Evolutionary conservation across 2,329 filamentous ascomycete species (phyloP), one percentile per base, ranked within the genome.

Genomic region (Cytospora paraplurivora): DNA sequence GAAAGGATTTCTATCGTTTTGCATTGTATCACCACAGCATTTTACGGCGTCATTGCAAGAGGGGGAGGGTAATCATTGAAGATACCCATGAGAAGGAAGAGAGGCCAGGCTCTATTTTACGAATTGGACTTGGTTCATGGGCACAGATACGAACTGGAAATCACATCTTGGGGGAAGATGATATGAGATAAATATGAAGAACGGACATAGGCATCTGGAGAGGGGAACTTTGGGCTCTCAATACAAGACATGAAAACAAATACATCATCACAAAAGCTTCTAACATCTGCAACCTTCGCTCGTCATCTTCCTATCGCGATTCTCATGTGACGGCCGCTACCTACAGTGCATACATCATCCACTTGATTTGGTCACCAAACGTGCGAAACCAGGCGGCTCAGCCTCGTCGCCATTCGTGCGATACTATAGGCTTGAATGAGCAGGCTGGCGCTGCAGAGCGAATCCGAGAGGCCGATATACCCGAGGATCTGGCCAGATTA

Each of bases 1-100:
- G 7, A 41, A 33, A 34, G 54, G 53, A 62, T 37, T 56, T 64
- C 51, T 53, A 59, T 54, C 51, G 51, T 58, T 64, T 66, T 58
- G 32, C 41, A 34, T 57, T 68, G 59, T 62, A 64, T 57, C 59
- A 66, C 60, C 38, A 64, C 33, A 64, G 64, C 64, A 66, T 66
- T 66, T 27, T 63, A 61, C 61, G 64, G 64, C 53, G 64, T 56
- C 56, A 59, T 56, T 52, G 38, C 52, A 55, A 60, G 59, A 58
- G 52, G 53, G 52, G 21, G 64, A 62, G 64, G 62, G 71, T 64
- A 59, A 49, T 57, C 60, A 44, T 55, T 63, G 52, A 62, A 60
- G 59, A 62, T 66, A 67, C 59, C 68, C 56, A 55, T 62, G 55
- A 50, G 54, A 27, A 27, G 62, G 64, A 67, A 61, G 54, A 51